Evolutionary conservation across 2,329 filamentous ascomycete genomes (phyloP).

Genomic region (Simplicillium sp.): DNA sequence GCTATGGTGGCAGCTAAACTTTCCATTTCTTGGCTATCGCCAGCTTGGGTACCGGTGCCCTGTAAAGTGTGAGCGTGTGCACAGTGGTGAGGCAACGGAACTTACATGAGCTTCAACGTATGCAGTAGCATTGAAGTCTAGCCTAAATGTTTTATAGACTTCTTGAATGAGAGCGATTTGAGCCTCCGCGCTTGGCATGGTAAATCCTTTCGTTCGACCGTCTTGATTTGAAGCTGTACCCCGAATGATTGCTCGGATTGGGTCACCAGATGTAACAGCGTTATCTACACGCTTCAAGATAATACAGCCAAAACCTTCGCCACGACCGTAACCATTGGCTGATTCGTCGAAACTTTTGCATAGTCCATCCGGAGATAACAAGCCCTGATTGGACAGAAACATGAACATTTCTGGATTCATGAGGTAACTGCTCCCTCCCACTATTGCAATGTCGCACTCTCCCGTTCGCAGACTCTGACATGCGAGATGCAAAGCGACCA

Average conservation of each 20-base stretch:
- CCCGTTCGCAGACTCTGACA: conserved; percentile 13
- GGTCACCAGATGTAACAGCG: conserved; percentile 49
- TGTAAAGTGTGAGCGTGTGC: conserved; percentile 1
- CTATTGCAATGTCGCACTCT: conserved; percentile 15
- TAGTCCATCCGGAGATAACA: conserved; percentile 9
- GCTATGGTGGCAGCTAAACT: no score
- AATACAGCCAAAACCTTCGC: conserved; percentile 41
- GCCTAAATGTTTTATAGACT: no score
- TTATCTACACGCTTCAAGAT: conserved; percentile 49
- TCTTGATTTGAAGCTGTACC: conserved; percentile 46
- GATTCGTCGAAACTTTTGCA: conserved; percentile 21
- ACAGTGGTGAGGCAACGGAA: conserved; percentile 7
- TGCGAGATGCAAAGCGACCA: conserved; percentile 18
- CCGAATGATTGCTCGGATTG: conserved; percentile 45
- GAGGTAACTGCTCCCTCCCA: conserved; percentile 10
- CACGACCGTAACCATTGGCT: conserved; percentile 33
- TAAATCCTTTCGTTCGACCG: conserved; percentile 45
- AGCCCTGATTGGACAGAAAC: conserved; percentile 16
- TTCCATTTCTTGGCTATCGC: background rate
- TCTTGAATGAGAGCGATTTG: conserved; percentile 2
- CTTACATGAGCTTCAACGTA: conserved; percentile 8
- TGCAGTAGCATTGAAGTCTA: conserved; percentile 41
- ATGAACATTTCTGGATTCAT: conserved; percentile 10
- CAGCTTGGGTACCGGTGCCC: conserved; percentile 2
- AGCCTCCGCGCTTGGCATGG: conserved; percentile 11